Percentiles rank a stretch among this genome's conserved stretches.
Conservation (phyloP, 1,139 yeast genomes). For the Candida albicans region DNA sequence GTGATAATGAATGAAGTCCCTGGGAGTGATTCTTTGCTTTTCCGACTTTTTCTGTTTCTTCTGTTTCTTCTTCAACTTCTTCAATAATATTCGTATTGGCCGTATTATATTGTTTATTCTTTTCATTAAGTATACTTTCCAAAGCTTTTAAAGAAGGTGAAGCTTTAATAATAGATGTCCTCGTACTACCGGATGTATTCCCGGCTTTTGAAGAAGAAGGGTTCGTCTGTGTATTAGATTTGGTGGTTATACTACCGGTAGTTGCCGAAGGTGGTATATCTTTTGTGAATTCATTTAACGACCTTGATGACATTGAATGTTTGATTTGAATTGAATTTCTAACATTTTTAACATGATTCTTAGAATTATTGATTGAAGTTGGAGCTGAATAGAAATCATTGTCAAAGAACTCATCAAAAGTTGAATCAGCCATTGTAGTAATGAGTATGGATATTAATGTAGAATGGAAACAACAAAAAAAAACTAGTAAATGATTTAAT, state of each 20-base stretch:
- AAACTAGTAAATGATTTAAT: neutral
- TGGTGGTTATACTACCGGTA: constrained; percentile 5
- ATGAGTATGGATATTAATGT: neutral
- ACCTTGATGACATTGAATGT: constrained; percentile 37
- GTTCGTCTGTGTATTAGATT: neutral
- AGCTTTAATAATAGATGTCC: constrained; percentile 48
- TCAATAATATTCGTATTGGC: constrained; percentile 20
- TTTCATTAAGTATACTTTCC: constrained; percentile 45
- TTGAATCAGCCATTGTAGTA: constrained; percentile 5
- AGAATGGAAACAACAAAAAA: constrained; percentile 2
- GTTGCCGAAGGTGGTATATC: neutral
- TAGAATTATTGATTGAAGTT: constrained; percentile 15
- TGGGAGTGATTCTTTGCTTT: constrained; percentile 6
- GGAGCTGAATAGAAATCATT: constrained; percentile 21
- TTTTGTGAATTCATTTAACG: constrained; percentile 21
- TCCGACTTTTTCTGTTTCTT: constrained; percentile 21
- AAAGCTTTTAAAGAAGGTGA: constrained; percentile 59
- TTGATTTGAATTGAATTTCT: constrained; percentile 52
- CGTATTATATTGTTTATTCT: constrained; percentile 11
- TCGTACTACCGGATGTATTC: neutral
- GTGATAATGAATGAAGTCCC: neutral
- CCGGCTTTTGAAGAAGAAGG: constrained; percentile 9
- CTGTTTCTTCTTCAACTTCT: constrained; percentile 21
- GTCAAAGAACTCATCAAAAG: constrained; percentile 20
- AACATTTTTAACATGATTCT: constrained; percentile 48